phyloP scores from a whole-genome alignment of 2,329 filamentous ascomycete genomes.

The Diaporthe vexans region DNA sequence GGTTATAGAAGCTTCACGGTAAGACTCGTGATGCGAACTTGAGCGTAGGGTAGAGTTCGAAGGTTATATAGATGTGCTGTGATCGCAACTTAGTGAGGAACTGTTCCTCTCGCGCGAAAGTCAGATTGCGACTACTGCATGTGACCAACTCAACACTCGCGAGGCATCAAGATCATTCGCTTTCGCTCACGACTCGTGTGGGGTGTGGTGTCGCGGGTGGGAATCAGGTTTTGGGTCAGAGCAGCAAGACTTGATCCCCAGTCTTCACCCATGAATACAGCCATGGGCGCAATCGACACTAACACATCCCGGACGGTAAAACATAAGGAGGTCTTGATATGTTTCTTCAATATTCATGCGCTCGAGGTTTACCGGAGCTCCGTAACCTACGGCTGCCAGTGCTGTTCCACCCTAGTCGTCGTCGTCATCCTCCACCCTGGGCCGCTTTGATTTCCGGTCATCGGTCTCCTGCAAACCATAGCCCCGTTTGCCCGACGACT shows the following conservation, averaged over 20 bases:
- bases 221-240: slow-evolving; percentile 9
- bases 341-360: slow-evolving; percentile 17
- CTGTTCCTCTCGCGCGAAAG: slow-evolving; percentile 6
- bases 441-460: slow-evolving; percentile 76
- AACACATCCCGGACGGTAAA: neutral
- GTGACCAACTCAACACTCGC: slow-evolving; percentile 11
- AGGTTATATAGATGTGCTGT: slow-evolving; percentile 14
- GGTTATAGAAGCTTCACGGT: slow-evolving; percentile 9
- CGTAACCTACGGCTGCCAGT: neutral
- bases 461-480: slow-evolving; percentile 81
- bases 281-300: neutral
- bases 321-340: neutral
- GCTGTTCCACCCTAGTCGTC: slow-evolving; percentile 55
- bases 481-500: slow-evolving; percentile 75
- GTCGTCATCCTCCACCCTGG: slow-evolving; percentile 81
- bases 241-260: neutral
- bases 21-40: neutral
- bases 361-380: slow-evolving; percentile 8
- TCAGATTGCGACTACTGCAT: slow-evolving; percentile 27
- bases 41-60: neutral
- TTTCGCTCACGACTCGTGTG: slow-evolving; percentile 15
- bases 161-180: slow-evolving; percentile 20
- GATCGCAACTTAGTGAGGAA: neutral
- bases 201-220: slow-evolving; percentile 17
- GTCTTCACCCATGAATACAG: neutral